Conservation (phyloP, 257 asterid genomes). For the Eustoma russellianum region DNA sequence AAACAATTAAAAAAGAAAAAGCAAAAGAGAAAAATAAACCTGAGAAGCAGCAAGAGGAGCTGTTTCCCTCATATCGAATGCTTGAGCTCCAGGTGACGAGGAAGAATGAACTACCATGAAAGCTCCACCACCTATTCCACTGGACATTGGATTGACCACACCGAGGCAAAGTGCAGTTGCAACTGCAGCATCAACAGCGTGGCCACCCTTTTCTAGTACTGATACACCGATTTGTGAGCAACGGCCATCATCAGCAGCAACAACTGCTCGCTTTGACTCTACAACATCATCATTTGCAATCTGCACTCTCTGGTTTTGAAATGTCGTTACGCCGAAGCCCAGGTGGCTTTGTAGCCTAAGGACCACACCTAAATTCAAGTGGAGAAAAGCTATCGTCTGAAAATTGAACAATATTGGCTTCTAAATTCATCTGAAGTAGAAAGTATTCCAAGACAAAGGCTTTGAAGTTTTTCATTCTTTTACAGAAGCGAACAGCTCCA, state of each 20-base stretch:
- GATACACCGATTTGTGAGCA: slow-evolving; percentile 73
- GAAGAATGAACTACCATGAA: slow-evolving; percentile 73
- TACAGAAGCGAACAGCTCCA: too few species aligned
- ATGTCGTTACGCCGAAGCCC: slow-evolving; percentile 4
- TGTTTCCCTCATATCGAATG: slow-evolving; percentile 86
- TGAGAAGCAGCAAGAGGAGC: slow-evolving; percentile 76
- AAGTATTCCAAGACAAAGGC: background rate
- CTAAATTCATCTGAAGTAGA: background rate
- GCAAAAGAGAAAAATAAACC: slow-evolving; percentile 24
- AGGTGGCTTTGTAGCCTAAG: slow-evolving; percentile 5
- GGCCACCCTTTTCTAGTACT: slow-evolving; percentile 56
- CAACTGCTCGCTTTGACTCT: slow-evolving; percentile 52
- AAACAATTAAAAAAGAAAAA: background rate
- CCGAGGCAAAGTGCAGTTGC: slow-evolving; percentile 79
- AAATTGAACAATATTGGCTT: background rate
- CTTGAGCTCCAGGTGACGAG: slow-evolving; percentile 24
- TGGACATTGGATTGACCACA: slow-evolving; percentile 57
- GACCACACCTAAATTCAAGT: slow-evolving; percentile 8
- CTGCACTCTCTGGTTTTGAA: slow-evolving; percentile 7
- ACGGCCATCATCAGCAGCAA: slow-evolving; percentile 80
- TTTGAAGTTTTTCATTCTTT: background rate
- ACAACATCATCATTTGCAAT: slow-evolving; percentile 25
- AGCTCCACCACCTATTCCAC: slow-evolving; percentile 90
- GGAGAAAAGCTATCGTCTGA: background rate
- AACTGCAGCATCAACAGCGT: slow-evolving; percentile 89